Base-by-base conservation (phyloP, 805 yeast species). In the Hanseniaspora thailandica region DNA sequence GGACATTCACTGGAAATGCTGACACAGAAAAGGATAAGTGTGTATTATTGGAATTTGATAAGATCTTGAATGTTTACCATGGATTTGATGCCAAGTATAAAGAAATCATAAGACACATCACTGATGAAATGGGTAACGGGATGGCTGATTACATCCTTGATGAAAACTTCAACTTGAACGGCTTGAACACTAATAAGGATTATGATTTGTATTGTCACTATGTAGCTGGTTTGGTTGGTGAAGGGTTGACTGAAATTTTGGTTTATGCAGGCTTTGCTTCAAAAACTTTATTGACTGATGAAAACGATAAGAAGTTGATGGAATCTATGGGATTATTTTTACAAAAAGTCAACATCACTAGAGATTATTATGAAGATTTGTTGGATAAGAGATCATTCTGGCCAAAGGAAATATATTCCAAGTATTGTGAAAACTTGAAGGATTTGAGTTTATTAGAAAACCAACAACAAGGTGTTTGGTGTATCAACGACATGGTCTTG, bases 161-260 rank as follows among this genome's bases (percentile, higher is more conserved):
- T 62, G 93, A 84, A 49, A 76, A 82, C 57, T 86, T 86, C 71
- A 87, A 86, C 66, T 65, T 76, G 59, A 78, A 79, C 57, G 97
- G 97, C 1, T 81, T 93, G 45, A 71, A 71, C 47, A 86, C 96
- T 1, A 66, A 85, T 44, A 72, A 76, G 56, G 97, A 88, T 63
- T 93, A 84, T 65, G 89, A 93, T 65, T 73, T 83, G 57, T 93
- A 93, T 72, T 93, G 99, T 69, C 89, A 89, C 69, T 86, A 89
- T 63, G 99, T 93, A 55, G 98, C 99, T 1, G 99, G 98, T 2
- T 74, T 93, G 51, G 97, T 93, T 39, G 98, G 99, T 55, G 96
- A 88, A 63, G 98, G 98, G 2, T 73, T 88, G 60, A 88, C 97
- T 10, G 77, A 84, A 57, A 72, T 93, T 67, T 78, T 87, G 61